A percentile compares a stretch with the other conserved stretches of the same genome.
Evolutionary conservation across 169 alveolate species (phyloP).

Genomic region (Theileria parva): DNA sequence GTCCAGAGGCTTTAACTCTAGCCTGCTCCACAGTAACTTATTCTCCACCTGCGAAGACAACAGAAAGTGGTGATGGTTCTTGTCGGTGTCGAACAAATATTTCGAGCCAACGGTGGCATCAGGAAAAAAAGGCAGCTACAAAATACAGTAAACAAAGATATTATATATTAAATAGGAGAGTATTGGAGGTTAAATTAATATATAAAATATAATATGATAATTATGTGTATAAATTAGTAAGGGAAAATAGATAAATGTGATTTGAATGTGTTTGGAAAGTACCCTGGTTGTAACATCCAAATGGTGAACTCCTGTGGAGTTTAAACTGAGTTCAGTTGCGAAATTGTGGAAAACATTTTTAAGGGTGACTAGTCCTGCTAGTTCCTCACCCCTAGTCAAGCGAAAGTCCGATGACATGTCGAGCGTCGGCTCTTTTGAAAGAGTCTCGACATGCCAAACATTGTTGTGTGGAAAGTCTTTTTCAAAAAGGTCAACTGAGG

Average conservation of each 20-base stretch:
- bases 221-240: neutral
- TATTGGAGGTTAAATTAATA: neutral
- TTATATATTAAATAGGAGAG: neutral
- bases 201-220: neutral
- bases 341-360: constrained; percentile 27
- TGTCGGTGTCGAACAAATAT: constrained; percentile 32
- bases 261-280: constrained; percentile 13
- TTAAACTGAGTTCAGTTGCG: constrained; percentile 36
- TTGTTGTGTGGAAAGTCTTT: constrained; percentile 63
- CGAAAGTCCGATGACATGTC: constrained; percentile 29
- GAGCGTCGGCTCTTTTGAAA: constrained; percentile 18
- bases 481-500: constrained; percentile 48
- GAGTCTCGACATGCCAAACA: constrained; percentile 55
- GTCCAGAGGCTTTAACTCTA: constrained; percentile 45
- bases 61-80: constrained; percentile 12
- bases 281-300: constrained; percentile 49
- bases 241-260: neutral
- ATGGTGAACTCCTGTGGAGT: constrained; percentile 36
- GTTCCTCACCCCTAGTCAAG: constrained; percentile 32
- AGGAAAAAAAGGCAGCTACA: constrained; percentile 28
- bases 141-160: neutral
- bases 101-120: constrained; percentile 24
- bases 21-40: constrained; percentile 24
- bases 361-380: constrained; percentile 35
- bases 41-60: constrained; percentile 39